phyloP scores from a whole-genome alignment of 208 protist species.

The Trypanosoma vivax region DNA sequence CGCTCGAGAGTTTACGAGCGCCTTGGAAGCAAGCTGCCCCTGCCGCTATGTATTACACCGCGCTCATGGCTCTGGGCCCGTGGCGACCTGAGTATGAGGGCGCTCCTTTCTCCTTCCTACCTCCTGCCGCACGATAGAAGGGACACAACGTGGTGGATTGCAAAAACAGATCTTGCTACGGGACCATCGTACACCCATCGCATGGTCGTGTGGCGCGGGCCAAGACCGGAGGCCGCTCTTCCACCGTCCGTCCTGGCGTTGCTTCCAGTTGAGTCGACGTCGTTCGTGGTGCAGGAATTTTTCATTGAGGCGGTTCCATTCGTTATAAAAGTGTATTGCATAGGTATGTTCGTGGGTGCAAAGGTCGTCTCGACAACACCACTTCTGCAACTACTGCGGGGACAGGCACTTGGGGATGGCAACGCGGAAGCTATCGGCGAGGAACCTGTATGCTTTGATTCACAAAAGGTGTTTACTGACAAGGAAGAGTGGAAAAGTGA shows the following conservation, averaged over 20 bases:
- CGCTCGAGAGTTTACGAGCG: slow-evolving; percentile 42
- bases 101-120: not conserved
- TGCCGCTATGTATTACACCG: slow-evolving; percentile 31
- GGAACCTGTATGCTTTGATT: slow-evolving; percentile 48
- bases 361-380: slow-evolving; percentile 54
- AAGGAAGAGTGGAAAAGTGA: slow-evolving; percentile 3
- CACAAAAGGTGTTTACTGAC: slow-evolving; percentile 31
- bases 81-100: not conserved
- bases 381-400: slow-evolving; percentile 28
- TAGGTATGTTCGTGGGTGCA: slow-evolving; percentile 40
- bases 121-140: slow-evolving; percentile 9
- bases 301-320: slow-evolving; percentile 52
- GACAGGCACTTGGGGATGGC: no score
- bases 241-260: slow-evolving; percentile 24
- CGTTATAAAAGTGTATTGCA: slow-evolving; percentile 82
- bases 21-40: slow-evolving; percentile 26
- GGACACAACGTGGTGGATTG: slow-evolving; percentile 56
- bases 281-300: slow-evolving; percentile 74
- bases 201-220: slow-evolving; percentile 56
- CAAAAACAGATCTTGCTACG: slow-evolving; percentile 72
- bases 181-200: slow-evolving; percentile 69
- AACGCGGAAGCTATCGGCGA: not conserved
- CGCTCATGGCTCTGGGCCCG: slow-evolving; percentile 47
- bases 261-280: slow-evolving; percentile 30
- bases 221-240: not conserved